These are phyloP conservation scores for Eremochloa ophiuroides DNA, from an alignment of 176 grass and related monocot species.

Conservation along the genomic window DNA sequence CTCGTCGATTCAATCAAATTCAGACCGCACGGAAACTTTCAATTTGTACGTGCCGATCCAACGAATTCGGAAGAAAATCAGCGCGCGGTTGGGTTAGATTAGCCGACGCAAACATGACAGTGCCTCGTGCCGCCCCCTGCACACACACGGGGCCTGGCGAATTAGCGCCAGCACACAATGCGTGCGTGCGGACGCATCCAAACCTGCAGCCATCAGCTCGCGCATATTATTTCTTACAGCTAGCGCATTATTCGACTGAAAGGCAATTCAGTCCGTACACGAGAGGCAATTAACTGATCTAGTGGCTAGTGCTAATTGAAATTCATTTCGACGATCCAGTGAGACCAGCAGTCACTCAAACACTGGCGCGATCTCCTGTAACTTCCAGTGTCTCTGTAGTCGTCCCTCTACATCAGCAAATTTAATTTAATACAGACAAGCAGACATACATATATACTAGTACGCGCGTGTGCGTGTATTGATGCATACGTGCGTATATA, in stretches of 20 bases:
- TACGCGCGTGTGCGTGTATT: not conserved
- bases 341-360: not conserved
- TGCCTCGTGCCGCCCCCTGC: not conserved
- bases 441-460: not conserved
- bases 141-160: conserved; percentile 2
- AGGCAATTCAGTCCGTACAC: not conserved
- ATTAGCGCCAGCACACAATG: not conserved
- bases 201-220: not conserved
- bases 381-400: not conserved
- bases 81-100: not conserved
- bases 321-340: not conserved
- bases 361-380: not conserved
- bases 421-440: not conserved
- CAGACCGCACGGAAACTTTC: not conserved
- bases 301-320: not conserved
- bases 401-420: not conserved
- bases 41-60: not conserved
- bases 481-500: not conserved
- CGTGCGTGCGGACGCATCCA: conserved; percentile 15
- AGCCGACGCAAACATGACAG: conserved; percentile 9
- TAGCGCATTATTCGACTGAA: not conserved
- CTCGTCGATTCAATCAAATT: not conserved
- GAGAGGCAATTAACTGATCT: not conserved
- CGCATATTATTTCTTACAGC: not conserved
- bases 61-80: conserved; percentile 1